These are phyloP conservation scores for Tilletia walkeri DNA, from an alignment of 1,284 basidiomycete genomes.

Conservation along the genomic window DNA sequence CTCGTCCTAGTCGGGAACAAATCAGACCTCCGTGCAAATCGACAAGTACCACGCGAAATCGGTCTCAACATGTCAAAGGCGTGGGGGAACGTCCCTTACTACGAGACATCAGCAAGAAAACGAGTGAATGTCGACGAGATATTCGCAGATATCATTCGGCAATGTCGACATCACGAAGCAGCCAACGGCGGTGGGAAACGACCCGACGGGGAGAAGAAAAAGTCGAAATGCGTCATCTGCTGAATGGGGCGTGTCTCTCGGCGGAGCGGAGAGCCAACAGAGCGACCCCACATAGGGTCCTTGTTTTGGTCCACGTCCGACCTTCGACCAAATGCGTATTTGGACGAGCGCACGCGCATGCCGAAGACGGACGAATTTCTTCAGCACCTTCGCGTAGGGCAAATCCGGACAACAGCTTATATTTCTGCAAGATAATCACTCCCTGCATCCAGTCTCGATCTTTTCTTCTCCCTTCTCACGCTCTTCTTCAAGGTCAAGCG, in stretches of 20 bases:
- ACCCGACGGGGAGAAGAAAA: slow-evolving; percentile 18
- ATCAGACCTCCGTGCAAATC: slow-evolving; percentile 38
- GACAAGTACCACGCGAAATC: slow-evolving; percentile 49
- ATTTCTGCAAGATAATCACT: too few relatives aligned
- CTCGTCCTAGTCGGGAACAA: slow-evolving; percentile 50
- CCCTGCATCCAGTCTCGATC: not conserved
- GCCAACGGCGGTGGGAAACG: slow-evolving; percentile 14
- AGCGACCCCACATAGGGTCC: too few relatives aligned
- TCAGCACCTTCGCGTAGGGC: too few relatives aligned
- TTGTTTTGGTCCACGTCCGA: too few relatives aligned
- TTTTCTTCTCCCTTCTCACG: not conserved
- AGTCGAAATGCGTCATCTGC: slow-evolving; percentile 19
- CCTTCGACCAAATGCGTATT: too few relatives aligned
- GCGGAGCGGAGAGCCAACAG: too few relatives aligned
- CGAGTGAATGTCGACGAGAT: slow-evolving; percentile 48
- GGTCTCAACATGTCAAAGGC: slow-evolving; percentile 44
- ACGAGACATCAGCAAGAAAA: slow-evolving; percentile 46
- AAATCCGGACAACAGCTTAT: too few relatives aligned
- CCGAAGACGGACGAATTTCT: too few relatives aligned
- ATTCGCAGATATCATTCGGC: slow-evolving; percentile 45
- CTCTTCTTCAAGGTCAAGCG: not conserved
- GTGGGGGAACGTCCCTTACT: slow-evolving; percentile 50
- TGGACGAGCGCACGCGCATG: too few relatives aligned
- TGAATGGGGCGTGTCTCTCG: not conserved
- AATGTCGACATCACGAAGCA: slow-evolving; percentile 39